Evolutionary conservation across 305 asterid genomes (phyloP), one percentile per base, ranked within the genome.

Genomic region (Striga hermonthica): DNA sequence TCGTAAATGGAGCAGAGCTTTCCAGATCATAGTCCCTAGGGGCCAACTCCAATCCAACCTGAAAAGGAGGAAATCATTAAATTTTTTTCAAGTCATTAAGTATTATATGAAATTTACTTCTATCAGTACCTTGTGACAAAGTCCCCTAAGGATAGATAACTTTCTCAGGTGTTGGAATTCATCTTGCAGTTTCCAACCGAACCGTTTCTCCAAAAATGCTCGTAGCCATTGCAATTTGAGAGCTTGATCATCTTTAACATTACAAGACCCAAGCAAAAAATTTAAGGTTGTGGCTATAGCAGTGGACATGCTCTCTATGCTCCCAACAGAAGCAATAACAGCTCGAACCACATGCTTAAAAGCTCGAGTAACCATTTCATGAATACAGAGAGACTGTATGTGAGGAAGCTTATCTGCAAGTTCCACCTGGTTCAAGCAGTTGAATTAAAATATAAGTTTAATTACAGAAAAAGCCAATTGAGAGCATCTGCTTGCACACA

Each of bases 331-430:
- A 60, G 97, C 93, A 83, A 94, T 87, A 55, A 91, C 99, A 75
- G 97, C 95, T 78, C 90, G 92, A 75, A 94, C 70, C n/a, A 83
- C 82, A 82, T 91, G 96, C 93, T 94, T 94, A 75, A 79, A 91
- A 72, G 99, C 95, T 72, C 99, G 97, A 50, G 97, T 84, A 76
- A 91, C 85, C 99, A 94, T 94, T 91, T 94, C 99, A 73, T 94
- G 99, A 65, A 94, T 85, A 77, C 99, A 94, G 73, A 94, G 98
- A 54, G 97, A 94, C 79, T 81, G 96, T 78, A 94, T 94, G 43
- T 94, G 99, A 57, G 99, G 97, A 84, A 94, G 99, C 80, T 89
- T 94, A 79, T 83, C 86, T 4, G 99, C 96, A 71, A 89, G 95
- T 73, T 88, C 94, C 71, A 91, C 99, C 99, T 94, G 90, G 60